phyloP scores from a whole-genome alignment of 441 rosid genomes.

The Sinapis alba region DNA sequence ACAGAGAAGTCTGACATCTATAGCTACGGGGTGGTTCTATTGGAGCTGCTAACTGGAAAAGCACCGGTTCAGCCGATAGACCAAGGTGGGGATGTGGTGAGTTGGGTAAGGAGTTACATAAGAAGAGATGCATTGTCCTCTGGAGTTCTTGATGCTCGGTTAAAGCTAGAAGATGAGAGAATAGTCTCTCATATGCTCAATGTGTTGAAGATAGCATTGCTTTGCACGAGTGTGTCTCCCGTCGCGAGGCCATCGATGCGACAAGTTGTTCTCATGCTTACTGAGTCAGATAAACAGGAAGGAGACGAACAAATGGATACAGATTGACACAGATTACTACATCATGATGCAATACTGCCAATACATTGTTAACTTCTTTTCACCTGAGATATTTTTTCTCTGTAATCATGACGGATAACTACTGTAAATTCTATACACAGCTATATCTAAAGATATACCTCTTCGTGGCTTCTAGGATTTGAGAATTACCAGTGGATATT shows the following conservation, averaged over 20 bases:
- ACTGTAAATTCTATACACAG: conserved; percentile 35
- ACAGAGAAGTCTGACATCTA: conserved; percentile 79
- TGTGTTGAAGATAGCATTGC: conserved; percentile 73
- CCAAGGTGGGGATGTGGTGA: conserved; percentile 87
- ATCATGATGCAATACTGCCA: background rate
- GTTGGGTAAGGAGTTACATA: conserved; percentile 74
- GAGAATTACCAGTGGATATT: no score
- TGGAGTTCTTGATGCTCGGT: conserved; percentile 61
- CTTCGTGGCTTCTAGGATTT: no score
- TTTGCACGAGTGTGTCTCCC: conserved; percentile 80
- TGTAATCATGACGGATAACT: conserved; percentile 19
- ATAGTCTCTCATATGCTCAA: conserved; percentile 65
- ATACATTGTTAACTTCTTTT: conserved; percentile 22
- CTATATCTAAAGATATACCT: conserved; percentile 17
- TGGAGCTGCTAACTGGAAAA: conserved; percentile 76
- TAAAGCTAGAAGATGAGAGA: conserved; percentile 55
- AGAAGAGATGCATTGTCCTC: conserved; percentile 54
- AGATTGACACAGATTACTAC: conserved; percentile 22
- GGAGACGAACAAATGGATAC: conserved; percentile 42
- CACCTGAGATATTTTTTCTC: conserved; percentile 27
- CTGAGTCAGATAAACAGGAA: conserved; percentile 55
- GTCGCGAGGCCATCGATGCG: conserved; percentile 81
- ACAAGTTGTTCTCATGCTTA: conserved; percentile 79
- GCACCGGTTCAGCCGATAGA: conserved; percentile 87
- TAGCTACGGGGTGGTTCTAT: conserved; percentile 79